Conservation (phyloP, 2,329 filamentous ascomycete genomes). For the Chaetomium sp. region DNA sequence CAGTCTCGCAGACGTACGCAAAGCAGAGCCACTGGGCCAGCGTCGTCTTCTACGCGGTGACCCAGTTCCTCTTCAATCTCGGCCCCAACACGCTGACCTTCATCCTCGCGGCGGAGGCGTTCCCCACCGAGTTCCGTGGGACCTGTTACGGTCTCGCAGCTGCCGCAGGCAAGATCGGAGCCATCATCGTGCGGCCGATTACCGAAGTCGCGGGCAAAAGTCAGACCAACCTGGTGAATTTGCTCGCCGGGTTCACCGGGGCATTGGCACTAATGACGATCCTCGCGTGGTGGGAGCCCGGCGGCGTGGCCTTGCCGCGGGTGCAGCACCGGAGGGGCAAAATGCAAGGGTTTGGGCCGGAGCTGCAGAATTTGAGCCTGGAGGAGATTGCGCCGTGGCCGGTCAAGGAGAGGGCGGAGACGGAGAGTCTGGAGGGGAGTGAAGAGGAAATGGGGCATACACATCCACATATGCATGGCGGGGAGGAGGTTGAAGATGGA, state of each 20-base stretch:
- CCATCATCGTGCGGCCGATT: slow-evolving; percentile 1
- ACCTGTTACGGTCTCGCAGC: slow-evolving; percentile 2
- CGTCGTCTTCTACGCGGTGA: neutral
- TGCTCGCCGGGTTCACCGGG: neutral
- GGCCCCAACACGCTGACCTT: slow-evolving; percentile 7
- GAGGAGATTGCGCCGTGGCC: slow-evolving; percentile 1
- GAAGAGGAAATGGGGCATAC: neutral
- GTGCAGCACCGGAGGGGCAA: neutral
- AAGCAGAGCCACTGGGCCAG: neutral
- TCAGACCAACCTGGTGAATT: neutral
- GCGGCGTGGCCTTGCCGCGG: neutral
- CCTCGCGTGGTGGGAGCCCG: neutral
- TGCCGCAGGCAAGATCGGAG: neutral
- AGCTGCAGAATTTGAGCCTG: neutral
- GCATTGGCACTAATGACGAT: neutral
- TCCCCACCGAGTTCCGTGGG: neutral
- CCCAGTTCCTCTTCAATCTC: slow-evolving; percentile 3
- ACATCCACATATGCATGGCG: no score
- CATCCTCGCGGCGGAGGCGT: slow-evolving; percentile 1
- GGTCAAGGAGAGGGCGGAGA: neutral
- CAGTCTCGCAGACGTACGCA: neutral
- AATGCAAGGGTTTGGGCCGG: no score
- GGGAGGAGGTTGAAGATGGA: no score
- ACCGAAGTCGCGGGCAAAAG: neutral
- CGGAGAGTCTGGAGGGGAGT: neutral